These are phyloP conservation scores for Chloris gayana DNA, from an alignment of 176 grass and related monocot genomes.

Conservation along the genomic window DNA sequence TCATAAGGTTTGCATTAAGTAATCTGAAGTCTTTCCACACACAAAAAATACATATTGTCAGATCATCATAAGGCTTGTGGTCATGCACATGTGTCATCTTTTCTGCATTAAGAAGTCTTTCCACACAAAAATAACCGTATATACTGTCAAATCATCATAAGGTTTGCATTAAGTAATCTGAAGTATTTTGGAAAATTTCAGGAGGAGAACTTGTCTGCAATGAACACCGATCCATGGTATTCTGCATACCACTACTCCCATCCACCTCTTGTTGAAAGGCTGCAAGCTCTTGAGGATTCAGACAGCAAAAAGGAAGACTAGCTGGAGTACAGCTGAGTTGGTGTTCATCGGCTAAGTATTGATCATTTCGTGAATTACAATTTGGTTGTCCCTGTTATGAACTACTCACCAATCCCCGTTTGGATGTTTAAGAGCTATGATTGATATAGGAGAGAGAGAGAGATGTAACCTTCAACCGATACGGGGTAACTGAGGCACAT, in stretches of 20 bases:
- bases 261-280: conserved; percentile 93
- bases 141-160: not conserved
- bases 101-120: not conserved
- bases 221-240: conserved; percentile 99
- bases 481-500: too few species aligned
- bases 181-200: conserved; percentile 42
- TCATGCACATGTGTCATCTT: not conserved
- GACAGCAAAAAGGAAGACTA: conserved; percentile 88
- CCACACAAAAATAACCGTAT: not conserved
- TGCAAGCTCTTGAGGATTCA: conserved; percentile 68
- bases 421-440: not conserved
- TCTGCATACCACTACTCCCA: conserved; percentile 99
- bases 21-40: conserved; percentile 8
- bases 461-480: not conserved
- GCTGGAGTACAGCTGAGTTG: not conserved
- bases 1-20: conserved; percentile 1
- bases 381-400: not conserved
- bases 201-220: conserved; percentile 98
- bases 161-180: conserved; percentile 19
- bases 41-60: too few species aligned
- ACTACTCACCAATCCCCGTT: not conserved
- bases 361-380: not conserved
- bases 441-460: conserved; percentile 4
- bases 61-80: too few species aligned
- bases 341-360: not conserved